Conservation (phyloP, 768 basidiomycete species). For the Hericium alpestre region DNA sequence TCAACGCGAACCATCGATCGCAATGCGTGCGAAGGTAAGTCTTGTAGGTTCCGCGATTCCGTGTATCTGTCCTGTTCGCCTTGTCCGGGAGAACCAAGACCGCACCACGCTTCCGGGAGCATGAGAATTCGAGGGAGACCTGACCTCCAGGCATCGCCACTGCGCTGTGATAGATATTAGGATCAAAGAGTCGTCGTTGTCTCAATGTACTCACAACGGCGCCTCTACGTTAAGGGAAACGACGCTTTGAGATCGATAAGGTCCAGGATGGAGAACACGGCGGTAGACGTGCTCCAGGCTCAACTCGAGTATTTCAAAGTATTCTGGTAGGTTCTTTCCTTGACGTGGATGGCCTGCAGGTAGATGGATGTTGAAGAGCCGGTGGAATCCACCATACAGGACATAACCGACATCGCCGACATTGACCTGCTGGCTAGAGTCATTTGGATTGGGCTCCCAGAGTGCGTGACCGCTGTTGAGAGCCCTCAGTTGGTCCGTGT, state of each 20-base stretch:
- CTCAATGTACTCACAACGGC: neutral
- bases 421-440: slow-evolving; percentile 5
- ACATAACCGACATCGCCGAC: slow-evolving; percentile 15
- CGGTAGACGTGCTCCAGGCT: neutral
- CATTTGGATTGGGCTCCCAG: slow-evolving; percentile 11
- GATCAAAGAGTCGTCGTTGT: neutral
- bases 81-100: neutral
- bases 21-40: neutral
- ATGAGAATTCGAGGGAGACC: neutral
- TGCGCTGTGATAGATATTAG: neutral
- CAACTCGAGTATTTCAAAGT: neutral
- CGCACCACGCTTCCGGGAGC: neutral
- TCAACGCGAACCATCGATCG: neutral
- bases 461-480: slow-evolving; percentile 8
- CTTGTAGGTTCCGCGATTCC: neutral
- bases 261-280: neutral
- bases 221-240: neutral
- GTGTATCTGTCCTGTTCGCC: neutral
- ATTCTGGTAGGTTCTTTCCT: slow-evolving; percentile 2
- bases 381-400: slow-evolving; percentile 10
- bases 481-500: slow-evolving; percentile 5
- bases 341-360: neutral
- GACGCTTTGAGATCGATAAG: slow-evolving; percentile 4
- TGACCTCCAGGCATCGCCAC: neutral
- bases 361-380: slow-evolving; percentile 13